A percentile compares a stretch with the other conserved stretches of the same genome.
Conservation (phyloP, 441 rosid species). For the Brassica balearica region DNA sequence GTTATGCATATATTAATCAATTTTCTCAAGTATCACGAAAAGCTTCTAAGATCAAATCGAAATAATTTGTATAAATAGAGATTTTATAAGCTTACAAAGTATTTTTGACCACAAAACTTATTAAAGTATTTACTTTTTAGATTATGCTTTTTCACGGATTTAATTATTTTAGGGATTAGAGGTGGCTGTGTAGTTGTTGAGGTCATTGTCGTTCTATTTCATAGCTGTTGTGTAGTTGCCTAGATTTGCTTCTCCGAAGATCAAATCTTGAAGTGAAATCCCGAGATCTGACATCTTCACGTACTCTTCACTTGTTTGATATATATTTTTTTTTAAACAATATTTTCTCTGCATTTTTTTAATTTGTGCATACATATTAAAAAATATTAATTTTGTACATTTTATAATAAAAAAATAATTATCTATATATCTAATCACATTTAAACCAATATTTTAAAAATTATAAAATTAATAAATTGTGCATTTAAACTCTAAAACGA, state of each 20-base stretch:
- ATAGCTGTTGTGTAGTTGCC: conserved; percentile 37
- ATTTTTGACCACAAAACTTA: background rate
- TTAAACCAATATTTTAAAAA: too few relatives aligned
- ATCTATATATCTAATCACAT: too few relatives aligned
- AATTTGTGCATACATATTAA: too few relatives aligned
- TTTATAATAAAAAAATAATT: too few relatives aligned
- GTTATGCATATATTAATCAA: background rate
- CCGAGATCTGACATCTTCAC: conserved; percentile 21
- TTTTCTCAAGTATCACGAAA: background rate
- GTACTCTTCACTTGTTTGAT: conserved; percentile 17
- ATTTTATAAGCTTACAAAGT: background rate
- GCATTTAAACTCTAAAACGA: too few relatives aligned
- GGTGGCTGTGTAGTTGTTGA: conserved; percentile 28
- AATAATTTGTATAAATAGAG: background rate
- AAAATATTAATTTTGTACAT: too few relatives aligned
- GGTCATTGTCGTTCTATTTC: conserved; percentile 33
- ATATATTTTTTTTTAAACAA: too few relatives aligned
- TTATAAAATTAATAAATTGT: too few relatives aligned
- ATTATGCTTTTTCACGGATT: background rate
- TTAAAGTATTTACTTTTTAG: background rate
- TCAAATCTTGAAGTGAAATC: conserved; percentile 25
- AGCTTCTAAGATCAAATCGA: background rate
- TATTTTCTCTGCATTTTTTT: too few relatives aligned
- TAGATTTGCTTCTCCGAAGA: conserved; percentile 32
- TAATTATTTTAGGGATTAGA: conserved; percentile 6